Evolutionary conservation across 1,284 basidiomycete genomes (phyloP), one percentile per base, ranked within the genome.

Genomic region (Malassezia yamatoensis): DNA sequence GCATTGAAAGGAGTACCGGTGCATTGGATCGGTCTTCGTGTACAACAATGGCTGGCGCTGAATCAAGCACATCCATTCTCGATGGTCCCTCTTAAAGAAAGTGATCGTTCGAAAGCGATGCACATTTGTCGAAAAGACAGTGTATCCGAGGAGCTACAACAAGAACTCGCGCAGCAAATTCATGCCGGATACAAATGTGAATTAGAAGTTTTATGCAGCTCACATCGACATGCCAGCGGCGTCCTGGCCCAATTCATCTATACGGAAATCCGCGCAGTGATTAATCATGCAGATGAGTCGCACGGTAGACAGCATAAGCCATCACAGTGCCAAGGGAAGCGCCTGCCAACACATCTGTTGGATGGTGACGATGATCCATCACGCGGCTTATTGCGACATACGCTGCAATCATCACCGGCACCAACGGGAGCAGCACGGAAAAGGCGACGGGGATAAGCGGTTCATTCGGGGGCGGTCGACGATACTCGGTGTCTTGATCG

Each of bases 271-370:
- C 16, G 35, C 10, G 32, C 41, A 7, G 13, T 15, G 5, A 15
- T 46, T 15, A 16, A 29, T 46, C 32, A 24, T 29, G 20, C 21
- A 10, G 12, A 18, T 46, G 44, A 29, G 41, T 43, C 41, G 75
- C 87, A 51, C 86, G 82, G 75, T 90, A 91, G 9, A 83, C 77
- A 66, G 90, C 85, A 77, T 83, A 88, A 7, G 88, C 79, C 53
- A 88, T 78, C 41, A 80, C 70, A 13, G 86, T 77, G 12, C 90
- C 91, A 11, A 94, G 78, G 34, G 85, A 51, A 3, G 83, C 83
- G 16, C 91, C 90, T 2, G 87, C 81, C 6, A 90, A 75, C 40
- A 94, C 85, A 67, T 96, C 75, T 6, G 77, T 75, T 0, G 76
- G 70, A 51, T 78, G 77, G 51, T 78, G 77, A 0, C 77, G 62